Evolutionary conservation across 148 eudicot genomes (phyloP).

Genomic region (Gaultheria prostrata): DNA sequence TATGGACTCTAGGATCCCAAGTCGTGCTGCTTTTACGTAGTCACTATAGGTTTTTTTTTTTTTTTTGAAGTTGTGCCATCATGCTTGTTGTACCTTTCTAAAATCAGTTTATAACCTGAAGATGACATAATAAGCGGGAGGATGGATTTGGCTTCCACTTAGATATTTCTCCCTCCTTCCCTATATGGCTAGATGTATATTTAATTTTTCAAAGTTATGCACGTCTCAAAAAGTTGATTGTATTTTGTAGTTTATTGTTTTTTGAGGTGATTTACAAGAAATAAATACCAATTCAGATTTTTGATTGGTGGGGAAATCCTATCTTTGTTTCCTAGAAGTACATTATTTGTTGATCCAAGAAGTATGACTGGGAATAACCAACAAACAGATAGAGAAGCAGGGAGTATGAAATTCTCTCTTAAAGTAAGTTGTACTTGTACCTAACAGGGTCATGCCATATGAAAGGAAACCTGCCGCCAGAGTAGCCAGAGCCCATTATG

Average conservation of each 20-base stretch:
- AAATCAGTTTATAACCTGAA: background rate
- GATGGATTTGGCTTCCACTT: background rate
- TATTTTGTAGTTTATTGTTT: background rate
- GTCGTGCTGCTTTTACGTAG: background rate
- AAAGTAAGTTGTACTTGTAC: background rate
- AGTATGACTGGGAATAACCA: background rate
- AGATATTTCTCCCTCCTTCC: background rate
- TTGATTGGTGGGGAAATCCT: background rate
- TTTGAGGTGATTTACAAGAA: background rate
- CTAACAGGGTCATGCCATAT: background rate
- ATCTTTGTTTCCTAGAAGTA: background rate
- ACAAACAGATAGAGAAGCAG: background rate
- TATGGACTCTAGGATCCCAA: slow-evolving; percentile 26
- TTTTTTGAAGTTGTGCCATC: background rate
- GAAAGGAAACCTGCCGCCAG: background rate
- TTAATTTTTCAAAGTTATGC: background rate
- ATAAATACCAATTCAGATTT: background rate
- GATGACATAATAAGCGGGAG: background rate
- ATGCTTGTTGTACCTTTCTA: background rate
- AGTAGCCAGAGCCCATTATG: background rate
- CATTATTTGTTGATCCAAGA: background rate
- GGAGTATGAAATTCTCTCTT: background rate
- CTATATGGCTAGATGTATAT: background rate
- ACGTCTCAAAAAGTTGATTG: background rate
- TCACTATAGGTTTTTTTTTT: background rate